These are phyloP conservation scores for Malus hybrid DNA, from an alignment of 331 rosid genomes.

Conservation along the genomic window DNA sequence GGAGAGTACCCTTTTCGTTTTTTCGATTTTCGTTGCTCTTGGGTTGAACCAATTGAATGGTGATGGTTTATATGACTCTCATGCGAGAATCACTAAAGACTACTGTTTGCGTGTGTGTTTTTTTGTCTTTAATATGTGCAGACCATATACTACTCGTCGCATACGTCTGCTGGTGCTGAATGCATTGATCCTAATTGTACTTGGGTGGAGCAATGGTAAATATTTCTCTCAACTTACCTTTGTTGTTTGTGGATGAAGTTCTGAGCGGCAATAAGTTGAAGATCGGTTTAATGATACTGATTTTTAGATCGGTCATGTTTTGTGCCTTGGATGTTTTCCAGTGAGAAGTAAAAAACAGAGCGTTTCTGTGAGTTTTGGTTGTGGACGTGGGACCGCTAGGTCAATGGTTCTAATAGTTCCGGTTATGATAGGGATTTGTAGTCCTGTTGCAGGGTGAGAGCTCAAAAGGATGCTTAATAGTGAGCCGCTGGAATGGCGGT, in stretches of 20 bases:
- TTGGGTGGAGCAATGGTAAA: conserved; percentile 98
- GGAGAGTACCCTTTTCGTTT: neutral
- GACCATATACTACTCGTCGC: conserved; percentile 84
- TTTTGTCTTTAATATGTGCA: conserved; percentile 30
- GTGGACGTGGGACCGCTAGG: neutral
- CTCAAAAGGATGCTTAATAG: neutral
- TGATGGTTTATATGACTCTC: neutral
- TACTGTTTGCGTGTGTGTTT: neutral
- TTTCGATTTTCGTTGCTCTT: neutral
- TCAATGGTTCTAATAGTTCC: no score
- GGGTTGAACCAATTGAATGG: neutral
- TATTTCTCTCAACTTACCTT: neutral
- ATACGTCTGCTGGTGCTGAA: conserved; percentile 91
- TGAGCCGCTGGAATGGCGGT: neutral
- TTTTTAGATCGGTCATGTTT: neutral
- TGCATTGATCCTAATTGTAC: conserved; percentile 89
- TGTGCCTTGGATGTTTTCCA: neutral
- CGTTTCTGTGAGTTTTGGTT: neutral
- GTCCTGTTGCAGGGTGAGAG: neutral
- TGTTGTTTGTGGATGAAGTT: neutral
- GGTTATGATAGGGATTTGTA: neutral
- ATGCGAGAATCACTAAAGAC: neutral
- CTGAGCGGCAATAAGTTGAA: neutral
- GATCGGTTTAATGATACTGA: neutral
- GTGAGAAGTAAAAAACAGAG: neutral